These are phyloP conservation scores for Mortierella sp. DNA, from an alignment of 371 early-diverging fungal genomes.

Conservation along the genomic window DNA sequence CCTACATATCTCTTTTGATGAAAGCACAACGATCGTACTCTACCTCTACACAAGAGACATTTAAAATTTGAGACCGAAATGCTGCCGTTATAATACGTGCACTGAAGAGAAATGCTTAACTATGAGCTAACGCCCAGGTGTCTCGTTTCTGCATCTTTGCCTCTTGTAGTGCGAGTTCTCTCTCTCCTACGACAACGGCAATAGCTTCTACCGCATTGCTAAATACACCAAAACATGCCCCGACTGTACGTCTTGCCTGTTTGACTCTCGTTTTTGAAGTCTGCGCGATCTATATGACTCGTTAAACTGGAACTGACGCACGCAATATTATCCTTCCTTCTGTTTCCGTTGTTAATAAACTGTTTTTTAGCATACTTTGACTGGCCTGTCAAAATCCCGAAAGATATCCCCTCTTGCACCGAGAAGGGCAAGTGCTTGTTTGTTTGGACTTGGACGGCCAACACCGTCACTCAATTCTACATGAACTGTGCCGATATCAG, in stretches of 20 bases:
- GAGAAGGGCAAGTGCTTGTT: constrained; percentile 51
- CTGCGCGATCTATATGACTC: not conserved
- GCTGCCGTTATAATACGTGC: no score
- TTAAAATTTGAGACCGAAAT: no score
- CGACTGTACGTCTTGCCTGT: constrained; percentile 47
- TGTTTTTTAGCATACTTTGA: constrained; percentile 29
- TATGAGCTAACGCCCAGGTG: not conserved
- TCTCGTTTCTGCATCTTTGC: not conserved
- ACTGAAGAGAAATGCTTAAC: not conserved
- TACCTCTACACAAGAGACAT: no score
- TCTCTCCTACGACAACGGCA: constrained; percentile 71
- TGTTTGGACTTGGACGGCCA: constrained; percentile 51
- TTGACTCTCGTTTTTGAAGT: not conserved
- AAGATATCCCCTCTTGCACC: constrained; percentile 59
- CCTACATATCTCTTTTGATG: not conserved
- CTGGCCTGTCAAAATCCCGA: constrained; percentile 66
- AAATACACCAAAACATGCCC: constrained; percentile 46
- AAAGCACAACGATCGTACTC: no score
- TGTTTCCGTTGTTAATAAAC: not conserved
- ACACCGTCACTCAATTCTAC: constrained; percentile 49
- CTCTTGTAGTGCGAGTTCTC: constrained; percentile 72
- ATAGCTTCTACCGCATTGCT: constrained; percentile 67
- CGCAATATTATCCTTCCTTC: not conserved
- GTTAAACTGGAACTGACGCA: not conserved
- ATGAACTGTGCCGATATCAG: constrained; percentile 49